Base-by-base conservation (phyloP, 768 basidiomycete genomes). In the Gautieria morchelliformis region DNA sequence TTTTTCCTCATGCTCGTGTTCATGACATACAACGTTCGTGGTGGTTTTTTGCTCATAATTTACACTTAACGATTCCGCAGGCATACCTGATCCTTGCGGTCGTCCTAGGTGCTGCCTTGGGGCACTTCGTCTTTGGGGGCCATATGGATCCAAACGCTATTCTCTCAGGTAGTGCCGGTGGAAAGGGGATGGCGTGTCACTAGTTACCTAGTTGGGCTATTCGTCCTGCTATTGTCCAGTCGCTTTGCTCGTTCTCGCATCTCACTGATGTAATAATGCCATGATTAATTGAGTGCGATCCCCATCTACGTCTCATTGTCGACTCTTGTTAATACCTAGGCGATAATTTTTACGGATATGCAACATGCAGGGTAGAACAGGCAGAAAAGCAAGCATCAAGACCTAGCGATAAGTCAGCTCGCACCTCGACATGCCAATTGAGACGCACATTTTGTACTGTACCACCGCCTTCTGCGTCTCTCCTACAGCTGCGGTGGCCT, bases 1-100 rank as follows among this genome's bases (percentile, higher is more conserved):
- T 89, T 87, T 76, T 90, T 91, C 79, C 80, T 92, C 67, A 96
- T 96, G 93, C 74, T 96, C 58, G 84, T 95, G 41, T 93, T 92
- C 71, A 95, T 96, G 93, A 95, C 93, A 5, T 96, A 94, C 72
- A 96, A 96, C 62, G 90, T 92, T 58, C 65, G 88, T 73, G 22
- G 33, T 19, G 1, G 19, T 57, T 39, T 20, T 53, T 20, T 49
- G 17, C 30, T 41, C 7, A 49, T 12, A 24, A 5, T 27, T 30
- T 27, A 30, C 9, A 17, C 7, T 52, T 52, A 17, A 19, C 37
- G 45, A 8, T 20, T 51, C 30, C 11, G 1, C 62, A 93, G 91
- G 91, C 87, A 35, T 95, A 93, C 64, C 82, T 95, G 35, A 90
- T 95, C 65, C 66, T 79, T 30, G 83, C 93, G 1, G 86, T 89